phyloP scores from a whole-genome alignment of 1,139 yeast genomes.

The Zygosaccharomyces sapae region DNA sequence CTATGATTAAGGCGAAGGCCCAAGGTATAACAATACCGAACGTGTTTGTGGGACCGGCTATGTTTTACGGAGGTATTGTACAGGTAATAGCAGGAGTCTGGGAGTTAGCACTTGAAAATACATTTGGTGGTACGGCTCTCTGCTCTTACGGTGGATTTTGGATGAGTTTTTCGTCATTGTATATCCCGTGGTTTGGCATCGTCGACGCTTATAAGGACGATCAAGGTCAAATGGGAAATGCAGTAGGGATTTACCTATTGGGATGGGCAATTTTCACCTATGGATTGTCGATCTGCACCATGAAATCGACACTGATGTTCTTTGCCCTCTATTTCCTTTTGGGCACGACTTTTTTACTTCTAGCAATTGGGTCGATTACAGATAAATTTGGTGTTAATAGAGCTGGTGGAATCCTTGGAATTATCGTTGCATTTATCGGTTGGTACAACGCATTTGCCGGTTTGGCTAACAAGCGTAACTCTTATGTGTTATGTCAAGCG shows the following conservation, averaged over 20 bases:
- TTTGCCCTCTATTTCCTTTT: slow-evolving; percentile 62
- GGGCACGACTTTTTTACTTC: slow-evolving; percentile 56
- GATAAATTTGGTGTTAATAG: slow-evolving; percentile 39
- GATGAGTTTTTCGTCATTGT: slow-evolving; percentile 64
- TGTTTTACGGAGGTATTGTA: slow-evolving; percentile 69
- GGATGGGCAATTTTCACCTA: slow-evolving; percentile 82
- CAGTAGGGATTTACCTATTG: slow-evolving; percentile 67
- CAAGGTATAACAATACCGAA: slow-evolving; percentile 50
- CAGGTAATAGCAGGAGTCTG: slow-evolving; percentile 73
- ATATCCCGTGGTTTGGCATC: slow-evolving; percentile 71
- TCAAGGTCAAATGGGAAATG: slow-evolving; percentile 44
- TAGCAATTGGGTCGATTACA: slow-evolving; percentile 49
- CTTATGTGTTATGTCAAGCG: slow-evolving; percentile 48
- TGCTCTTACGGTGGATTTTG: slow-evolving; percentile 86
- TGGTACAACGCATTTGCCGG: slow-evolving; percentile 95
- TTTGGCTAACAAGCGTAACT: slow-evolving; percentile 66
- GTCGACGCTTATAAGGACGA: slow-evolving; percentile 48
- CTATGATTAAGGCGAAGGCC: slow-evolving; percentile 61
- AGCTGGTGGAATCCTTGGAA: slow-evolving; percentile 80
- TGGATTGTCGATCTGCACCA: slow-evolving; percentile 59
- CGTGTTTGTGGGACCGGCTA: slow-evolving; percentile 57
- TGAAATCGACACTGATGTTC: slow-evolving; percentile 77
- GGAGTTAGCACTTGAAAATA: slow-evolving; percentile 71
- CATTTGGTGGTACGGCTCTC: slow-evolving; percentile 87
- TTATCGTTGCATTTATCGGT: slow-evolving; percentile 73